A percentile compares a stretch with the other conserved stretches of the same genome.
phyloP scores from a whole-genome alignment of 2,329 filamentous ascomycete species.

The Botrytis tulipae region DNA sequence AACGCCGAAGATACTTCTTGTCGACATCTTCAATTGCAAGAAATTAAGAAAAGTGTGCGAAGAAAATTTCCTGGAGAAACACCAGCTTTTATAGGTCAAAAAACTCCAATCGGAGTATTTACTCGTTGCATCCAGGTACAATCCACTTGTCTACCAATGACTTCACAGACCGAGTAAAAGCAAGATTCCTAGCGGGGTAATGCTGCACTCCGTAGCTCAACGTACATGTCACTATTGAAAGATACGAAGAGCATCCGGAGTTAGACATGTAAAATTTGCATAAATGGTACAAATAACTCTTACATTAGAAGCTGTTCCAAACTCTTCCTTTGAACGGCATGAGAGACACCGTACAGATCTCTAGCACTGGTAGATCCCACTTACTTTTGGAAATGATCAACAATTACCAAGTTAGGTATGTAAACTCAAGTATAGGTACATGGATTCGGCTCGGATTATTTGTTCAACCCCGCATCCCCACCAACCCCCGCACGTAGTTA shows the following conservation, averaged over 20 bases:
- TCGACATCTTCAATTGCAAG: conserved; percentile 8
- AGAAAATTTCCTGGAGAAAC: neutral
- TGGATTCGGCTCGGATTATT: conserved; percentile 1
- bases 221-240: neutral
- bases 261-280: neutral
- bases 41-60: neutral
- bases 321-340: too few relatives aligned
- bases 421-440: neutral
- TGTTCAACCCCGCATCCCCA: neutral
- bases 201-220: neutral
- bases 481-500: neutral
- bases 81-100: neutral
- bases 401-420: neutral
- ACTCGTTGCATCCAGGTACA: neutral
- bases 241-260: neutral
- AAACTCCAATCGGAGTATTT: neutral
- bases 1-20: conserved; percentile 13
- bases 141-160: neutral
- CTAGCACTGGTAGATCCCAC: neutral
- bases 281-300: neutral
- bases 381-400: neutral
- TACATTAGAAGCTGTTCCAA: neutral
- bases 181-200: conserved; percentile 15
- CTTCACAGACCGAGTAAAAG: conserved; percentile 8
- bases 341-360: neutral